Percentiles rank a stretch among this genome's conserved stretches.
phyloP scores from a whole-genome alignment of 345 rosid genomes.

The Pugionium cornutum region DNA sequence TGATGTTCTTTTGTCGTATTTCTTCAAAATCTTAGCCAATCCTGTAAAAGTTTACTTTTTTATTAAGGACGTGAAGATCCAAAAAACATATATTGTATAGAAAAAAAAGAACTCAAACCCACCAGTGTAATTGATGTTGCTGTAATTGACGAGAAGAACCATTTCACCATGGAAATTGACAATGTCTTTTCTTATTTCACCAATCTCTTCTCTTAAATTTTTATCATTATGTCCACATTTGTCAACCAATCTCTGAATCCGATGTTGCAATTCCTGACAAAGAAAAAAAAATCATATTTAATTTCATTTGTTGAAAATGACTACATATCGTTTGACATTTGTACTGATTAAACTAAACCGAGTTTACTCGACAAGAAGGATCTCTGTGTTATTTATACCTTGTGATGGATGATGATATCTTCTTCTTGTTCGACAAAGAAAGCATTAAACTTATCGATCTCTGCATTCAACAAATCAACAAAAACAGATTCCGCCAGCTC shows the following conservation, averaged over 20 bases:
- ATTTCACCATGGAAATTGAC: slow-evolving; percentile 92
- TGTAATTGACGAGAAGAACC: slow-evolving; percentile 82
- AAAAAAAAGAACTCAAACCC: slow-evolving; percentile 1
- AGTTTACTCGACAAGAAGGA: not conserved
- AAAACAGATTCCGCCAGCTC: slow-evolving; percentile 55
- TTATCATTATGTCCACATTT: slow-evolving; percentile 49
- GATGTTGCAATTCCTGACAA: slow-evolving; percentile 59
- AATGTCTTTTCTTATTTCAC: slow-evolving; percentile 60
- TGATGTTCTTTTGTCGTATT: slow-evolving; percentile 79
- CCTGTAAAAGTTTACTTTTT: slow-evolving; percentile 45
- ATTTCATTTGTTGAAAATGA: no score
- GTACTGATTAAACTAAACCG: no score
- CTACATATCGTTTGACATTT: no score
- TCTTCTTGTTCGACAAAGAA: slow-evolving; percentile 89
- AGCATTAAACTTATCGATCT: slow-evolving; percentile 85
- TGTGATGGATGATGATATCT: slow-evolving; percentile 77
- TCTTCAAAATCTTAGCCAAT: slow-evolving; percentile 80
- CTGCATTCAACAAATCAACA: slow-evolving; percentile 55
- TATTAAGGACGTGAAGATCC: no score
- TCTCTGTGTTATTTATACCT: slow-evolving; percentile 46
- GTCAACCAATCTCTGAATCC: slow-evolving; percentile 52
- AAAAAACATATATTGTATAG: no score
- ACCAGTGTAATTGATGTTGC: slow-evolving; percentile 90
- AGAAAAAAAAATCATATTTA: no score
- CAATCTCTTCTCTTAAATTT: slow-evolving; percentile 51